These are phyloP conservation scores for Jackrogersella multiformis DNA, from an alignment of 495 filamentous ascomycete species.

Conservation along the genomic window DNA sequence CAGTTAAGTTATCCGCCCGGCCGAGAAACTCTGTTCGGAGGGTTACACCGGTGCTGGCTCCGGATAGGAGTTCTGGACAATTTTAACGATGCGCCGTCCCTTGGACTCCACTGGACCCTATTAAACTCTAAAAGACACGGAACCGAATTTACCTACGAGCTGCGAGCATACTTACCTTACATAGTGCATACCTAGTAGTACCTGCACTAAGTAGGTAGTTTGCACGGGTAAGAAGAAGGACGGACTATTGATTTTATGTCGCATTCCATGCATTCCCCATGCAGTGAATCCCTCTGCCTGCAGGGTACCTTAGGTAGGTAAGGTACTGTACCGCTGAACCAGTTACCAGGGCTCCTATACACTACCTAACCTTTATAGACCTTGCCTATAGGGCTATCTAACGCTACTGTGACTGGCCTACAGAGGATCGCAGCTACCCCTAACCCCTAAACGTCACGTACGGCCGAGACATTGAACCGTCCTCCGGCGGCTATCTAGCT, in stretches of 20 bases:
- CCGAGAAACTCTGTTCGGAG: conserved; percentile 26
- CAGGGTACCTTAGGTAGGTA: background rate
- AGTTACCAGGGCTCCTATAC: background rate
- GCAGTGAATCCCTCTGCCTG: conserved; percentile 14
- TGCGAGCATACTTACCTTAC: too few relatives aligned
- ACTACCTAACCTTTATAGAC: conserved; percentile 2
- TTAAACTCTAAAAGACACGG: conserved; percentile 27
- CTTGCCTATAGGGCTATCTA: conserved; percentile 8
- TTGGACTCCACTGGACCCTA: background rate
- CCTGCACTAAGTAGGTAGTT: too few relatives aligned
- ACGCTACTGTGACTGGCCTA: conserved; percentile 5
- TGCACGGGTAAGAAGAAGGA: too few relatives aligned
- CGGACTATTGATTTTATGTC: conserved; percentile 23
- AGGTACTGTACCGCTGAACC: conserved; percentile 4
- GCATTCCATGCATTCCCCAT: conserved; percentile 29
- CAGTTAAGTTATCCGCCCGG: conserved; percentile 24
- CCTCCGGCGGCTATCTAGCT: conserved; percentile 4
- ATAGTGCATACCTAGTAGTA: too few relatives aligned
- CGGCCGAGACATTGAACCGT: conserved; percentile 4
- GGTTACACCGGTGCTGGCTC: conserved; percentile 27
- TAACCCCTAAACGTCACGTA: conserved; percentile 8
- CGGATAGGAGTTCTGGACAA: conserved; percentile 24
- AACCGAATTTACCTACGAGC: conserved; percentile 33
- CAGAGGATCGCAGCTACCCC: conserved; percentile 8
- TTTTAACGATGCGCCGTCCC: conserved; percentile 21